Conservation (phyloP, 495 filamentous ascomycete species). For the Sordaria brevicollis region DNA sequence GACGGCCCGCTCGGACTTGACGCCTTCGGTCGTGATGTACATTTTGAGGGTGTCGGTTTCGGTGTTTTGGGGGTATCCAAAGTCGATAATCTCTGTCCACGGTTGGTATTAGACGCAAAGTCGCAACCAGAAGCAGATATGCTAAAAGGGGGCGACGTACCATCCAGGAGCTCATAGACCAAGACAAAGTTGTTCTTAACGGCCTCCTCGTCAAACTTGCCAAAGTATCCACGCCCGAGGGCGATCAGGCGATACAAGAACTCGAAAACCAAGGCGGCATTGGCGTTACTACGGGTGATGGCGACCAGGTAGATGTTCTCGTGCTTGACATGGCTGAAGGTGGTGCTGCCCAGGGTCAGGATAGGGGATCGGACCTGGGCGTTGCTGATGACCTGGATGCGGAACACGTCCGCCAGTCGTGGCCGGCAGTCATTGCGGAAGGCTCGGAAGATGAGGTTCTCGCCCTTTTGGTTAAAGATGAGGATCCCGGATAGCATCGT, state of each 20-base stretch:
- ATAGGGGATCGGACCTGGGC: conserved; percentile 96
- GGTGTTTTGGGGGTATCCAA: conserved; percentile 98
- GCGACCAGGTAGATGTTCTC: conserved; percentile 99
- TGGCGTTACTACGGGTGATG: conserved; percentile 98
- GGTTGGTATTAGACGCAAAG: background rate
- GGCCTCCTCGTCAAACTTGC: conserved; percentile 97
- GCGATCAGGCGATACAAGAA: conserved; percentile 88
- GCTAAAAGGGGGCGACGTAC: conserved; percentile 34
- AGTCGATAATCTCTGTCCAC: conserved; percentile 84
- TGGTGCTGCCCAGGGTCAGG: conserved; percentile 92
- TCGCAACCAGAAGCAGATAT: background rate
- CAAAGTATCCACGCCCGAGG: conserved; percentile 93
- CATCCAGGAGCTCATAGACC: conserved; percentile 95
- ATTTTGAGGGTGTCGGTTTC: conserved; percentile 99
- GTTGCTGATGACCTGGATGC: conserved; percentile 99
- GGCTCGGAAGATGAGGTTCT: conserved; percentile 97
- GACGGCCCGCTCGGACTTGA: conserved; percentile 87
- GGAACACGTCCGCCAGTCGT: conserved; percentile 95
- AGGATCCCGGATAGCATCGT: conserved; percentile 93
- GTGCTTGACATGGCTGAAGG: conserved; percentile 98
- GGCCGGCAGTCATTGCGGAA: conserved; percentile 97
- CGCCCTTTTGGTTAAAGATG: conserved; percentile 98
- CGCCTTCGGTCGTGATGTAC: conserved; percentile 99
- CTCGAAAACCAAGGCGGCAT: conserved; percentile 96
- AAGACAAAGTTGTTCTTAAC: conserved; percentile 99